Conservation (phyloP, 108 stramenopile genomes). For the Fragilaria radians region DNA sequence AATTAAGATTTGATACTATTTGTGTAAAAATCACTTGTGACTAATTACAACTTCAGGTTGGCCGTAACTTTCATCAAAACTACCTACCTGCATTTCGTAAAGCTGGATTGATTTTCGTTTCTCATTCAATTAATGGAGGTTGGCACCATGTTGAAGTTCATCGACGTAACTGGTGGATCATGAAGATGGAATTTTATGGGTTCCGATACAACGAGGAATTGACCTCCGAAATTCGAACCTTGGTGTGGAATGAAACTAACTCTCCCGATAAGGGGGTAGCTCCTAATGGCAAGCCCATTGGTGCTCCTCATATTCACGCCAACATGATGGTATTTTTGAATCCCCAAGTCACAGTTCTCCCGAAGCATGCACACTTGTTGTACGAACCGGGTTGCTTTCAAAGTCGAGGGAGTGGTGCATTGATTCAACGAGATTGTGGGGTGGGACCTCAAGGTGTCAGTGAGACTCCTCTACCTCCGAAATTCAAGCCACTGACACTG, state of each 20-base stretch:
- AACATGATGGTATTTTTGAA: constrained; percentile 19
- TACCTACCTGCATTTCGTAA: constrained; percentile 70
- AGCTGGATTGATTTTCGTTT: constrained; percentile 75
- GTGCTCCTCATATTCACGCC: background rate
- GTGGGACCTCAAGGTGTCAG: background rate
- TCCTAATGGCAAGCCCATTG: constrained; percentile 5
- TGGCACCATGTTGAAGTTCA: constrained; percentile 74
- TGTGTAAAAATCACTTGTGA: constrained; percentile 20
- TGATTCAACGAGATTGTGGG: constrained; percentile 6
- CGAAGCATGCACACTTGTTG: constrained; percentile 23
- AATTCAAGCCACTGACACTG: background rate
- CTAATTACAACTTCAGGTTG: constrained; percentile 14
- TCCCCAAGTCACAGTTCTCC: constrained; percentile 16
- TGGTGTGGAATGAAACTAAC: background rate
- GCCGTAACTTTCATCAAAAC: constrained; percentile 67
- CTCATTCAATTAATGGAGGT: constrained; percentile 51
- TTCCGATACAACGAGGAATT: constrained; percentile 40
- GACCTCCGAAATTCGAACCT: constrained; percentile 13
- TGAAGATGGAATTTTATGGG: constrained; percentile 48
- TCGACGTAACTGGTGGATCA: constrained; percentile 59
- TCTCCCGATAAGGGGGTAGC: background rate
- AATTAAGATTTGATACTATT: constrained; percentile 21
- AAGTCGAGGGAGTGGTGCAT: background rate
- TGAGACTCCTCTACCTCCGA: constrained; percentile 1
- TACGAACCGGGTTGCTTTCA: constrained; percentile 18